Base-by-base conservation (phyloP, 352 stramenopile genomes). In the Globisporangium nunn region DNA sequence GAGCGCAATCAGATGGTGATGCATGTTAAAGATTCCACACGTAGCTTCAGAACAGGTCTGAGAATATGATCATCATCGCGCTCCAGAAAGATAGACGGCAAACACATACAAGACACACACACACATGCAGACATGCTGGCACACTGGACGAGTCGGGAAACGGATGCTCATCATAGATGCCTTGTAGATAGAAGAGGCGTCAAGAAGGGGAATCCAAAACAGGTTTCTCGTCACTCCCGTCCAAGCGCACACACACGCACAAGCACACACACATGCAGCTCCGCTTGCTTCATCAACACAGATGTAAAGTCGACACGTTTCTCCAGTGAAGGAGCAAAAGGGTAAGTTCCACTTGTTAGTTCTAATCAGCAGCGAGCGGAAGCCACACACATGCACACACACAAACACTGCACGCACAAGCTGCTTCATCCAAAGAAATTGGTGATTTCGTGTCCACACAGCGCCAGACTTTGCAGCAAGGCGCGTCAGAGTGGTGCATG, bases 141-240 rank as follows among this genome's bases (percentile, higher is more conserved):
- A 40, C 28, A 2, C 39, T 17, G 49, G 58, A 63, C 66, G 70
- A 72, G 64, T 70, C 59, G 39, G 60, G 54, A 50, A 59, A 54
- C 80, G 81, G 79, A 91, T 91, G 74, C 66, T 91, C 81, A 88
- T 88, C 81, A 91, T 70, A 48, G 59, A 65, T 50, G 56, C 63
- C 74, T 62, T 82, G 73, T 82, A 83, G 71, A 66, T 64, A 68
- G 62, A 72, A 50, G 61, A 70, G 69, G 62, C 66, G 63, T 89
- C 78, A 87, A 84, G 81, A 91, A 91, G 78, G 81, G 81, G 81
- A 91, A 91, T 91, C 77, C 78, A 73, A 90, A 87, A 85, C 64
- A 80, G 67, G 51, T 66, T 71, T 88, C 51, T 93, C 80, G 59
- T 91, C 80, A 87, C 64, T 65, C 72, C 74, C 65, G 65, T 55